Conservation (phyloP, 768 basidiomycete genomes). For the Boletus tomentosulus region DNA sequence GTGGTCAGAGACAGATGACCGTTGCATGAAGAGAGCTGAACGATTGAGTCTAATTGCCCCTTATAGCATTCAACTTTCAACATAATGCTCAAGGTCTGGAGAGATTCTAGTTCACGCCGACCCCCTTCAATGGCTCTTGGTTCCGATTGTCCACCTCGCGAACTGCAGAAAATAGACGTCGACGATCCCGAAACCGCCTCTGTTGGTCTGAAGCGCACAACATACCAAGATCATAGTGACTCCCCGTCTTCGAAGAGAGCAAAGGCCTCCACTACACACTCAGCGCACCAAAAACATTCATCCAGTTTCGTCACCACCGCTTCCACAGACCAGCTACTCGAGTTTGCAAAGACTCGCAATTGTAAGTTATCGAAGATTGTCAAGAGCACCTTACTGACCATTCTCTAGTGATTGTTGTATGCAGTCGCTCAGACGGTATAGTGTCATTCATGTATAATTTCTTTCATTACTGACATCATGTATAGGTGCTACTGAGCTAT, state of each 20-base stretch:
- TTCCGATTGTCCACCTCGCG: background rate
- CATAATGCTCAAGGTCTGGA: constrained; percentile 22
- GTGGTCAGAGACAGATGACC: background rate
- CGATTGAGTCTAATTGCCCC: constrained; percentile 1
- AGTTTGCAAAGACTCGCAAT: constrained; percentile 19
- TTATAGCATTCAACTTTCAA: background rate
- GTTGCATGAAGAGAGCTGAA: constrained; percentile 10
- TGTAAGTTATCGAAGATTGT: constrained; percentile 10
- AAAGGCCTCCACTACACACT: background rate
- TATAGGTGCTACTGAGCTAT: constrained; percentile 17
- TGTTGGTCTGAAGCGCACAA: constrained; percentile 14
- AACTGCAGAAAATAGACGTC: constrained; percentile 27
- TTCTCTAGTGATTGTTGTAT: constrained; percentile 18
- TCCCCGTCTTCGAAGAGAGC: constrained; percentile 9
- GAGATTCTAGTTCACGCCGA: constrained; percentile 3
- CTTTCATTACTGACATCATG: constrained; percentile 1
- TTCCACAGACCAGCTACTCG: constrained; percentile 12
- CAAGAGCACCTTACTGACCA: background rate
- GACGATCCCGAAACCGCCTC: constrained; percentile 15
- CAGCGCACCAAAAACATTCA: background rate
- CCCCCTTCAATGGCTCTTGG: background rate
- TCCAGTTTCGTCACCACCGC: constrained; percentile 1
- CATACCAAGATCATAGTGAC: constrained; percentile 4
- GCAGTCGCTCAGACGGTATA: constrained; percentile 18
- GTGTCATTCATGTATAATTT: background rate